Evolutionary conservation across 495 filamentous ascomycete species (phyloP).

Genomic region (Saxispiralis lemnorum): DNA sequence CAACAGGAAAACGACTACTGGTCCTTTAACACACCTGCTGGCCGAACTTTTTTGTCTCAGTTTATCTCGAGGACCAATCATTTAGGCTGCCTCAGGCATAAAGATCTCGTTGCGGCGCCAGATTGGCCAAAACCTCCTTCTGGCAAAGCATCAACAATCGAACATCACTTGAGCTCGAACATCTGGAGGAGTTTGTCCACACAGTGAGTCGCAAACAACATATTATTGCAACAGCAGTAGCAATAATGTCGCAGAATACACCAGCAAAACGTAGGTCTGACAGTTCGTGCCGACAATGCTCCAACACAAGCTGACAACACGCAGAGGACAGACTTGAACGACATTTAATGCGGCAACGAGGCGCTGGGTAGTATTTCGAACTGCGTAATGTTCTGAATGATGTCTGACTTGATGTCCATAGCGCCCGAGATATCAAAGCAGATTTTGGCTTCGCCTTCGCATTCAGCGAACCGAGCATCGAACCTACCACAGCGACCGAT

Average conservation of each 20-base stretch:
- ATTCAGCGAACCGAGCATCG: not conserved
- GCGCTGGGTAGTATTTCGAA: conserved; percentile 33
- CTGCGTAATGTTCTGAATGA: conserved; percentile 10
- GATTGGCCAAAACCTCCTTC: too few relatives aligned
- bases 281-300: not conserved
- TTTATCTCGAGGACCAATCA: too few relatives aligned
- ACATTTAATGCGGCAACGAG: conserved; percentile 40
- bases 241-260: conserved; percentile 24
- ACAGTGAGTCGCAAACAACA: not conserved
- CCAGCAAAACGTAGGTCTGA: conserved; percentile 15
- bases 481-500: not conserved
- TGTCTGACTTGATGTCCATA: conserved; percentile 2
- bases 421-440: conserved; percentile 10
- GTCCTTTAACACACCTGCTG: too few relatives aligned
- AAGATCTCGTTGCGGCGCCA: too few relatives aligned
- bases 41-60: too few relatives aligned
- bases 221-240: conserved; percentile 17
- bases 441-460: conserved; percentile 36
- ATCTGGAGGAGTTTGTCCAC: not conserved
- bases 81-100: too few relatives aligned
- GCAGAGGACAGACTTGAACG: conserved; percentile 33
- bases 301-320: conserved; percentile 8
- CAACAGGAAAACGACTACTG: too few relatives aligned
- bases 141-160: not conserved
- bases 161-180: not conserved